Evolutionary conservation across 2,329 filamentous ascomycete species (phyloP), one percentile per base, ranked within the genome.

Genomic region (Fusarium nygamai): DNA sequence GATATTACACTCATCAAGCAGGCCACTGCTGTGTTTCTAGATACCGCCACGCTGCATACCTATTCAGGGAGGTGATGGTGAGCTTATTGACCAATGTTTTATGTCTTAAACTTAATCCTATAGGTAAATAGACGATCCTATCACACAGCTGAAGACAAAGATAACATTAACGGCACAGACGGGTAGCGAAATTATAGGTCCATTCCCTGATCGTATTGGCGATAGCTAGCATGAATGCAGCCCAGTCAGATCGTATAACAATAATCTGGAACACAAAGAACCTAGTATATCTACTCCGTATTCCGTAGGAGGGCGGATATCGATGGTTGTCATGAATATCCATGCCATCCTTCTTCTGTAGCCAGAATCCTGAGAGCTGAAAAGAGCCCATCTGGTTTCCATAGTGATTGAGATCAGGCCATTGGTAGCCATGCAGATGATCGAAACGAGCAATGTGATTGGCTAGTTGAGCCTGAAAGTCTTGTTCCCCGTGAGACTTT

Each of bases 381-480:
- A 34, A 29, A 36, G 27, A 48, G 47, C 12, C 48, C 34, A 34
- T 41, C 34, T 62, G 43, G 68, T 71, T 53, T 70, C 67, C 67
- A 54, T 70, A 70, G 59, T 73, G 70, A 73, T 61, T 73, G 36
- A 70, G 48, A 63, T 71, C 61, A 67, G 71, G 61, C 53, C 70
- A 67, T 54, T 71, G 47, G 51, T 20, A 72, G 64, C 56, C 29
- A 47, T 69, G 48, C 31, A 36, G 67, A 74, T 74, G 64, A 64
- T 60, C 67, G 69, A 50, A 34, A 29, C 20, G 33, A 47, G 27
- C 19, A 47, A 56, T 14, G 24, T 57, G 54, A 74, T 72, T 74
- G 59, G 71, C 24, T 56, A 16, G 10, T 46, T 50, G 27, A 51
- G 36, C 27, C 46, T 41, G 27, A 27, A 27, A 36, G 50, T 29